These are phyloP conservation scores for Psilocybe sp. DNA, from an alignment of 768 basidiomycete genomes.

Conservation along the genomic window DNA sequence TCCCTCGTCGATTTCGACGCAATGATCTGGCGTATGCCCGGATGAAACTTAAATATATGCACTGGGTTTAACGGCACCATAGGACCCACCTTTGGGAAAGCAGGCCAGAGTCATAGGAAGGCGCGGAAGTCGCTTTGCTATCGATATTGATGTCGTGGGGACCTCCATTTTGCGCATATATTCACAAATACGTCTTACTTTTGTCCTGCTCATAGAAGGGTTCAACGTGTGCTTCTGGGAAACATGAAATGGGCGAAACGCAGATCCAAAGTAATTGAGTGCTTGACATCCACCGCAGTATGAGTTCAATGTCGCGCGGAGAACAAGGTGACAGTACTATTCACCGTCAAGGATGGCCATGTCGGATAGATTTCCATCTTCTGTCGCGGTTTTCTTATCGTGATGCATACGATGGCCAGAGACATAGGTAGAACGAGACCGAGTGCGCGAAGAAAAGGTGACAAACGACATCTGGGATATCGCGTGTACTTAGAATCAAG, in stretches of 20 bases:
- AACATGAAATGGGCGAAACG: neutral
- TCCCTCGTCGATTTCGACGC: too few species aligned
- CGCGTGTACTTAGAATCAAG: neutral
- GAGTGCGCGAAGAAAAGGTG: neutral
- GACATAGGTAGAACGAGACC: neutral
- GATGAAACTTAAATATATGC: too few species aligned
- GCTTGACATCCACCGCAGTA: too few species aligned
- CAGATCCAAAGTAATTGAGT: too few species aligned
- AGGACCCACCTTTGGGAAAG: neutral
- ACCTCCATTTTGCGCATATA: neutral
- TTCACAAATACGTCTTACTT: neutral
- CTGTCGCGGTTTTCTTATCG: neutral
- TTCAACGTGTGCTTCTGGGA: neutral
- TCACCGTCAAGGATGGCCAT: too few species aligned
- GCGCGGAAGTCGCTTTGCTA: too few species aligned
- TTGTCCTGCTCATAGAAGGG: neutral
- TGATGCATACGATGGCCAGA: neutral
- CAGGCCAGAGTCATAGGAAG: neutral
- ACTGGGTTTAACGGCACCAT: too few species aligned
- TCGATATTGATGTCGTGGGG: too few species aligned
- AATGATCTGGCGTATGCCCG: too few species aligned
- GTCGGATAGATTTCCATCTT: neutral
- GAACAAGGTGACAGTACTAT: too few species aligned
- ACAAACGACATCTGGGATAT: conserved; percentile 6
- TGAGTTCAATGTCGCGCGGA: too few species aligned